Conservation (phyloP, 2,329 filamentous ascomycete genomes). For the Calonectria montana region DNA sequence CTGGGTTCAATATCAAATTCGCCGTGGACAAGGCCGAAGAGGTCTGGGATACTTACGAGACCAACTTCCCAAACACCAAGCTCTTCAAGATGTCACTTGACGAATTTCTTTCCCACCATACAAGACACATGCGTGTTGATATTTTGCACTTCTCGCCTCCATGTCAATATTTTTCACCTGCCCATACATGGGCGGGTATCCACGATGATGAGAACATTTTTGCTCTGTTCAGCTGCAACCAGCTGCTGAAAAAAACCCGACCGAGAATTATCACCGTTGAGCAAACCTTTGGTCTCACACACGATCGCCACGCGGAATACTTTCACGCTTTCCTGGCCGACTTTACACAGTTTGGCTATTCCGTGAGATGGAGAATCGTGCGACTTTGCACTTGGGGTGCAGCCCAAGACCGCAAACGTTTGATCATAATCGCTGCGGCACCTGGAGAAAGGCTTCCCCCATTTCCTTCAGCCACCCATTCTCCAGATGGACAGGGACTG, state of each 20-base stretch:
- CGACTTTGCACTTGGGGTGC: slow-evolving; percentile 62
- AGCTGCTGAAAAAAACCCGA: slow-evolving; percentile 66
- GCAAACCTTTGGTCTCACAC: slow-evolving; percentile 77
- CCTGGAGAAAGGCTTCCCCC: slow-evolving; percentile 77
- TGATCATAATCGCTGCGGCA: slow-evolving; percentile 69
- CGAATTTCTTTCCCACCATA: slow-evolving; percentile 57
- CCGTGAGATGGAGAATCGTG: slow-evolving; percentile 75
- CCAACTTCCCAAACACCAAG: slow-evolving; percentile 66
- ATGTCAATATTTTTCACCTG: slow-evolving; percentile 80
- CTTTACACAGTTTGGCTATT: slow-evolving; percentile 75
- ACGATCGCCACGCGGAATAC: slow-evolving; percentile 62
- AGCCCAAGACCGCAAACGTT: slow-evolving; percentile 60
- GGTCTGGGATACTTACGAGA: slow-evolving; percentile 67
- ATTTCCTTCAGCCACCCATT: slow-evolving; percentile 74
- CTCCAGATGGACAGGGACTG: slow-evolving; percentile 48
- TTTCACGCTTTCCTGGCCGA: slow-evolving; percentile 72
- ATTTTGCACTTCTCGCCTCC: slow-evolving; percentile 81
- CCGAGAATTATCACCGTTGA: slow-evolving; percentile 82
- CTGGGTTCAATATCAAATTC: slow-evolving; percentile 69
- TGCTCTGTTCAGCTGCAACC: slow-evolving; percentile 63
- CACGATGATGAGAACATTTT: slow-evolving; percentile 79
- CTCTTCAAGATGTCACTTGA: slow-evolving; percentile 61
- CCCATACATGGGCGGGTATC: slow-evolving; percentile 74
- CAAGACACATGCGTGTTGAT: slow-evolving; percentile 62
- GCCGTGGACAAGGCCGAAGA: slow-evolving; percentile 71